Base-by-base conservation (phyloP, 306 rosid genomes). In the Trifolium fragiferum region DNA sequence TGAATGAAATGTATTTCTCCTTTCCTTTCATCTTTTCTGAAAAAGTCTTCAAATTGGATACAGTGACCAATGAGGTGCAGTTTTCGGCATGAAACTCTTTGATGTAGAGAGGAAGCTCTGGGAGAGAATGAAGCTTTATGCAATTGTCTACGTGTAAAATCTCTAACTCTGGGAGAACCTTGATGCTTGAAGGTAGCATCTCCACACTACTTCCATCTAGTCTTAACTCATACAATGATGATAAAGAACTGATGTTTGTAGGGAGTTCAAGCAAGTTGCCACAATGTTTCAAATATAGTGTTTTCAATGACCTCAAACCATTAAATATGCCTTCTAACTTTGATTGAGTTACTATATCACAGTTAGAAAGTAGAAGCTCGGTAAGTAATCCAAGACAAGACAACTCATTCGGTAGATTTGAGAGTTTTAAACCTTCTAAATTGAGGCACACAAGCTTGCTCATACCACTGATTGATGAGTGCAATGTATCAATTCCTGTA, bases 41-140 rank as follows among this genome's bases (percentile, higher is more conserved):
- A 3, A 54, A 72, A 30, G 18, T 54, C 3, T 10, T 21, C 4
- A 58, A 30, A 58, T 4, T 57, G 10, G 62, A 14, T 6, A 64
- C 73, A 1, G 8, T 27, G 49, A 19, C 72, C 69, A 84, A 60
- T 15, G 76, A 51, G 1, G 60, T 10, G 76, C 88, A 84, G 37
- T 66, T 73, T 19, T 13, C 9, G 19, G 71, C 85, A 15, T 68
- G 2, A 21, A 84, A 35, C 30, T 58, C 19, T 20, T 21, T 16
- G 13, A 84, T 7, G 5, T 4, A 4, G 16, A 4, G 20, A 21
- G 88, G 85, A 41, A 84, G 74, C 67, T 65, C 72, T 6, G 83
- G 82, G 5, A 84, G 14, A 66, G 1, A 43, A 8, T 4, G 41
- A 55, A 80, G 82, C 38, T 50, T 69, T 21, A 1, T 7, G 32